Percentiles rank a stretch among this genome's conserved stretches.
These are phyloP conservation scores for Alternaria viburni DNA, from an alignment of 2,329 filamentous ascomycete species.

Conservation along the genomic window DNA sequence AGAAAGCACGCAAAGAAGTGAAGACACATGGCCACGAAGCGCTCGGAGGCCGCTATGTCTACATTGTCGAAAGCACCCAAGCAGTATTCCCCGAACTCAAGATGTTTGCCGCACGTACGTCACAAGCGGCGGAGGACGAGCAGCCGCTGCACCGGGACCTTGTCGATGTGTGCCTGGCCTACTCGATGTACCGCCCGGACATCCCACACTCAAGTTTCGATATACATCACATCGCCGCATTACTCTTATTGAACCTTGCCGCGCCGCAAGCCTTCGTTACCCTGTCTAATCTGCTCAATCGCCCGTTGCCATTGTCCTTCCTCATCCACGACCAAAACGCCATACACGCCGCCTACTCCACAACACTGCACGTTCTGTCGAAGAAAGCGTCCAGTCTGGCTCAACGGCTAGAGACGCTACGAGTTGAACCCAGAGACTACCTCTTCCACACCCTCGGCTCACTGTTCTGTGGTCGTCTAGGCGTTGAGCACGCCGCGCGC, in stretches of 20 bases:
- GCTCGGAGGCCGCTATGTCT: conserved; percentile 32
- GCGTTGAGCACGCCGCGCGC: conserved; percentile 72
- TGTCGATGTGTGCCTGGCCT: conserved; percentile 76
- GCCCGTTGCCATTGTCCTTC: conserved; percentile 76
- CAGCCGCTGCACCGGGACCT: conserved; percentile 72
- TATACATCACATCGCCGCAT: conserved; percentile 75
- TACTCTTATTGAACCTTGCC: conserved; percentile 74
- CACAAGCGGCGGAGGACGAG: conserved; percentile 44
- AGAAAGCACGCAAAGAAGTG: conserved; percentile 66
- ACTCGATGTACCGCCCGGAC: conserved; percentile 81
- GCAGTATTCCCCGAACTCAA: conserved; percentile 73
- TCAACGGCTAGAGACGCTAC: conserved; percentile 61
- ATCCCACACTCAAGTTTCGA: conserved; percentile 74
- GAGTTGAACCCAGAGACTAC: conserved; percentile 56
- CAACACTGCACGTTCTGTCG: conserved; percentile 70
- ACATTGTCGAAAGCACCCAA: conserved; percentile 62
- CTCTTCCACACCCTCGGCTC: conserved; percentile 67
- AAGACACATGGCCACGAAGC: conserved; percentile 59
- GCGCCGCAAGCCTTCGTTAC: conserved; percentile 71
- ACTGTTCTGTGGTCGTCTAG: conserved; percentile 67
- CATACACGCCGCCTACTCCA: conserved; percentile 71
- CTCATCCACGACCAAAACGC: conserved; percentile 73
- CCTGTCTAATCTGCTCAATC: conserved; percentile 78
- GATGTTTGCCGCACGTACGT: conserved; percentile 66
- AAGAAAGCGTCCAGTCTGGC: conserved; percentile 70